Evolutionary conservation across 495 filamentous ascomycete species (phyloP).

Genomic region (Penicillium canescens): DNA sequence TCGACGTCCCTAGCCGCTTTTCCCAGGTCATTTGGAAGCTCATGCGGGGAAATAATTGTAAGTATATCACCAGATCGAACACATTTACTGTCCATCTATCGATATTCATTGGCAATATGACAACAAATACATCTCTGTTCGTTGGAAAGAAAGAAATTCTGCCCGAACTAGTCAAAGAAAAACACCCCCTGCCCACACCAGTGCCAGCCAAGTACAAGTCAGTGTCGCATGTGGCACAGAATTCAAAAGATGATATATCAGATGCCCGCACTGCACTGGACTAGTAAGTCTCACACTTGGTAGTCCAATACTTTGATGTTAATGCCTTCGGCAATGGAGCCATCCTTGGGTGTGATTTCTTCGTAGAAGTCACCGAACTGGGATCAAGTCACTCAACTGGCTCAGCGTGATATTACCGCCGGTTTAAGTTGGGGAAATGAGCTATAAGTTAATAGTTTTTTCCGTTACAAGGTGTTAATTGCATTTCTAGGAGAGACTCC

Average conservation of each 20-base stretch:
- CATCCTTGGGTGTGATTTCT: constrained; percentile 53
- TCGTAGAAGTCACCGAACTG: constrained; percentile 51
- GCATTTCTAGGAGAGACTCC: constrained; percentile 4
- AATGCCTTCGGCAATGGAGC: constrained; percentile 32
- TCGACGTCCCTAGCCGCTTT: too few species aligned
- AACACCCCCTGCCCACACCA: background rate
- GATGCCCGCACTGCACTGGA: background rate
- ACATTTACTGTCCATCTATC: too few species aligned
- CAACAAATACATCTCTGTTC: background rate
- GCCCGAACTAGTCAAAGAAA: constrained; percentile 2
- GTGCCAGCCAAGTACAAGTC: constrained; percentile 11
- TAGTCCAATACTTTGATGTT: constrained; percentile 26
- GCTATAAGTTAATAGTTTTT: background rate
- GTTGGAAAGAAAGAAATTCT: background rate
- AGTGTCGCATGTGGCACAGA: constrained; percentile 32
- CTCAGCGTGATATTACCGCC: constrained; percentile 37
- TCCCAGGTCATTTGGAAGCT: too few species aligned
- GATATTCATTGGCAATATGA: background rate
- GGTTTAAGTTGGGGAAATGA: constrained; percentile 30
- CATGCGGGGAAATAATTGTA: too few species aligned
- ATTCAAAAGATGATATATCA: constrained; percentile 29
- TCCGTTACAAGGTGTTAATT: background rate
- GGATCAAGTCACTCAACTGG: constrained; percentile 45
- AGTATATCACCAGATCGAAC: background rate
- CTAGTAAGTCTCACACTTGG: background rate